Evolutionary conservation across 139 green algal species (phyloP), one percentile per base, ranked within the genome.

Genomic region (Volvox africanus): DNA sequence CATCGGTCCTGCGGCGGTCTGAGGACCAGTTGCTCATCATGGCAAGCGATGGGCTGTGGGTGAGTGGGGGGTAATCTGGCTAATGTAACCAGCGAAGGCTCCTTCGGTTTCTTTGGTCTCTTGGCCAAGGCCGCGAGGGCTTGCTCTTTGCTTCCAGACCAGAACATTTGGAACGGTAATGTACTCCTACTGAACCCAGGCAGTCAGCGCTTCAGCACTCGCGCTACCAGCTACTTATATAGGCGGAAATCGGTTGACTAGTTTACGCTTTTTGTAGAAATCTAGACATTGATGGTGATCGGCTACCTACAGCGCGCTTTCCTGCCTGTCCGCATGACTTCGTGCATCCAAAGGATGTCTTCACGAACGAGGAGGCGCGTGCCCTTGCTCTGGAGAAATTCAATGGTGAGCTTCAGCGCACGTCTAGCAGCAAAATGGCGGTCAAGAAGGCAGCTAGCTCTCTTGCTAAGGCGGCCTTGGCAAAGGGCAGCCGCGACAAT

Each of bases 11-110:
- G 61, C 91, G 94, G 32, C 62, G 28, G 12, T 37, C 37, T 1
- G 93, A 95, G 37, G 96, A 98, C 83, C 92, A 96, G 89, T 92
- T 97, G 71, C 84, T 98, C 14, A 87, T 97, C 35, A 91, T 97
- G 87, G 95, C 95, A 2, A 93, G 82, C 71, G 95, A 97, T 35
- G 94, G 94, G 17, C 83, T 96, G 78, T 96, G 93, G 93, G 85
- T 89, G 28, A 89, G 85, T 61, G 22, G 28, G 26, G 20, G 71
- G 67, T 28, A 9, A 55, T 28, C 12, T 16, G 65, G 65, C 65
- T 6, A 73, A 73, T 24, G 5, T 73, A 3, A 5, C 44, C 44
- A 55, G 44, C 44, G 9, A 55, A 9, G 44, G 44, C 44, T 55
- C 5, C 44, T 9, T 55, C 9, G 44, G 9, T 5, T 9, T n/a